Base-by-base conservation (phyloP, 2,329 filamentous ascomycete species). In the Parasarocladium wereldwijsianum region DNA sequence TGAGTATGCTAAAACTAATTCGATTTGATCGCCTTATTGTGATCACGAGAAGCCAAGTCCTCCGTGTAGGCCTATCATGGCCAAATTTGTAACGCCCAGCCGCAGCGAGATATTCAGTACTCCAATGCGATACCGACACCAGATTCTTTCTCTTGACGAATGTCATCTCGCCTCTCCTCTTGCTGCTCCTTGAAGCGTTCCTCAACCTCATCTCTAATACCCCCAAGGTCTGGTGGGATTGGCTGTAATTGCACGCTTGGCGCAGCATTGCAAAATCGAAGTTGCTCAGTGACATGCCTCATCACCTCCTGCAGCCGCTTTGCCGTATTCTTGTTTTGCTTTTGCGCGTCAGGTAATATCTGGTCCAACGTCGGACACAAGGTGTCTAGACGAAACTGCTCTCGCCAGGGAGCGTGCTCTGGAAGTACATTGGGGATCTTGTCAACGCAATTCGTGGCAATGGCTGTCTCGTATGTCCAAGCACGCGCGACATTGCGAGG, bases 401-500 rank as follows among this genome's bases (percentile, higher is more conserved):
- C 76, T 34, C 85, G 74, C 63, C 87, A 92, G 0, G 85, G 82
- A 6, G 87, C 74, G 43, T 92, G 76, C 20, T 70, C 57, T 0
- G 90, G 87, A 17, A 96, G 76, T 9, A 72, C 66, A 12, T 78
- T 69, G 48, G 64, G 59, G 38, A 94, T 76, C 34, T 70, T 68
- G 38, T 78, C 65, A 36, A 79, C 66, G 34, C 74, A 75, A 40
- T 76, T 75, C 38, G 92, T 81, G 36, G 84, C 84, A 41, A 96
- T 83, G 36, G 81, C 80, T 9, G 90, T 98, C 58, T 98, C 90
- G 55, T 93, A 87, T 15, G 86, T 84, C 90, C 90, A 98, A 17
- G 87, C 85, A 32, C 90, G 79, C 24, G 90, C 90, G 6, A 98
- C 90, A 46, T 98, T 98, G 39, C 87, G 74, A 5, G 90, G 86